Evolutionary conservation across 345 rosid species (phyloP).

Genomic region (Turritis glabra): DNA sequence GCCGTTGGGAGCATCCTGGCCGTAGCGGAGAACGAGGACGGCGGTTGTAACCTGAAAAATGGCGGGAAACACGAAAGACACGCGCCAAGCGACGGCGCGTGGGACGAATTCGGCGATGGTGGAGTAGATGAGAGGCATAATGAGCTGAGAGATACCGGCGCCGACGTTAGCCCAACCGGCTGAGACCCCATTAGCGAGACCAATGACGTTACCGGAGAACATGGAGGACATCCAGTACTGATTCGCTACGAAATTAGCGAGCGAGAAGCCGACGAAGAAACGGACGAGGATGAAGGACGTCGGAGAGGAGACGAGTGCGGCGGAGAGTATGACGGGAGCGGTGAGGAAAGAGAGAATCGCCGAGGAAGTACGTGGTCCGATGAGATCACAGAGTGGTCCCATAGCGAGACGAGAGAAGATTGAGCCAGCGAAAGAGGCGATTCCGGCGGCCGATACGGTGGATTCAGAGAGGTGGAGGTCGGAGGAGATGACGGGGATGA

Average conservation of each 20-base stretch:
- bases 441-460: constrained; percentile 55
- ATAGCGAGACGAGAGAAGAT: constrained; percentile 87
- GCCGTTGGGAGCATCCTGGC: constrained; percentile 69
- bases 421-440: constrained; percentile 77
- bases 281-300: constrained; percentile 59
- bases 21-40: constrained; percentile 50
- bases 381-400: constrained; percentile 75
- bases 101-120: constrained; percentile 32
- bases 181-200: constrained; percentile 72
- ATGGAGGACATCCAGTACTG: constrained; percentile 95
- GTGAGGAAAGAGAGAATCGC: constrained; percentile 69
- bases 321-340: constrained; percentile 56
- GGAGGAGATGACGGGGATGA: constrained; percentile 61
- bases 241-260: constrained; percentile 83
- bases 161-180: constrained; percentile 89
- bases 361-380: constrained; percentile 73
- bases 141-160: constrained; percentile 67
- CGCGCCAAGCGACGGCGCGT: constrained; percentile 57
- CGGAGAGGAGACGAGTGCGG: constrained; percentile 54
- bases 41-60: constrained; percentile 57
- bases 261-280: constrained; percentile 65
- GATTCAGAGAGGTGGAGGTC: constrained; percentile 60
- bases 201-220: constrained; percentile 72
- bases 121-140: constrained; percentile 66
- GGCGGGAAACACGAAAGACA: constrained; percentile 61